These are phyloP conservation scores for Lenzites betulinus DNA, from an alignment of 768 basidiomycete species.

Conservation along the genomic window DNA sequence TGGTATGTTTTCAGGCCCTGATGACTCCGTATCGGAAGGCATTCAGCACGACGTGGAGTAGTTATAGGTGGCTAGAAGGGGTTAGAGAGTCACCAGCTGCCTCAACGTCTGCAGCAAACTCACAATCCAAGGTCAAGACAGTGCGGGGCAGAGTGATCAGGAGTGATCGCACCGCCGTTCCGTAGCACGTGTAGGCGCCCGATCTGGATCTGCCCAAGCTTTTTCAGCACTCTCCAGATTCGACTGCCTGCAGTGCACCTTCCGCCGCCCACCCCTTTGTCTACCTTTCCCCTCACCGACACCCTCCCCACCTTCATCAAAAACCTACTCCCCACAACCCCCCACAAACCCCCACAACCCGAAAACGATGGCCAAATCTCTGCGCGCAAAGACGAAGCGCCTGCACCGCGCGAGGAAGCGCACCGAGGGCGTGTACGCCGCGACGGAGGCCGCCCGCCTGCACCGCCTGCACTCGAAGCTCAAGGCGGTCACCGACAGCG, in stretches of 20 bases:
- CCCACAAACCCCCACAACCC: neutral
- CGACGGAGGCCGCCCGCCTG: constrained; percentile 73
- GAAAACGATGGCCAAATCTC: constrained; percentile 77
- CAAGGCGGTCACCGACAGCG: constrained; percentile 44
- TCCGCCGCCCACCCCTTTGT: neutral
- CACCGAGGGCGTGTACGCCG: constrained; percentile 73
- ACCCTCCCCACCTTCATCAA: neutral
- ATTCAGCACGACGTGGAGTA: neutral
- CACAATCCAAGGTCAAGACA: too few species aligned
- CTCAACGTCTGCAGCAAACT: neutral
- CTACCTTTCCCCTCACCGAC: neutral
- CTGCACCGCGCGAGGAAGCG: constrained; percentile 78
- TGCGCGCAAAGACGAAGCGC: constrained; percentile 81
- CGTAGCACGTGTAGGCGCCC: constrained; percentile 10
- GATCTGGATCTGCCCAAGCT: constrained; percentile 11
- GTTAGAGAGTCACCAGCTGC: too few species aligned
- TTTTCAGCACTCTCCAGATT: constrained; percentile 5
- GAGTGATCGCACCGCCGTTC: constrained; percentile 6
- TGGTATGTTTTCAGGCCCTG: neutral
- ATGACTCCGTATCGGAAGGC: neutral
- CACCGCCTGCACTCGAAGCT: constrained; percentile 73
- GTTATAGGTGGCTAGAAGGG: too few species aligned
- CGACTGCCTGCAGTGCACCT: neutral
- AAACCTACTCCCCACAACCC: neutral
- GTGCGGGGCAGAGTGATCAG: neutral